Conservation (phyloP, 2,329 filamentous ascomycete species). For the Verticillium longisporum region DNA sequence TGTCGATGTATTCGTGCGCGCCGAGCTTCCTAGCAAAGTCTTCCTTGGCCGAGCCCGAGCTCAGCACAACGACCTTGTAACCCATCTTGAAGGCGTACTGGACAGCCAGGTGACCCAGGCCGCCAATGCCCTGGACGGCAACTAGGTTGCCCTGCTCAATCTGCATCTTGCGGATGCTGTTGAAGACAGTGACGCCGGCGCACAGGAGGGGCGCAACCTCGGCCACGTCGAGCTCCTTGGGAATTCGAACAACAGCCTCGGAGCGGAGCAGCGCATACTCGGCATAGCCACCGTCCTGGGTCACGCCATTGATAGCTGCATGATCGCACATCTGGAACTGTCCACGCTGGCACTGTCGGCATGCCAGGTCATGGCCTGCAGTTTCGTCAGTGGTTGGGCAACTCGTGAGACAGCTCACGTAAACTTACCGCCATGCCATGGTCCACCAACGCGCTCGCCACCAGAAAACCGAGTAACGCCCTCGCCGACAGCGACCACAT, state of each 20-base stretch:
- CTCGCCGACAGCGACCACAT: constrained; percentile 54
- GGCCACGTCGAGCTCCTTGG: constrained; percentile 42
- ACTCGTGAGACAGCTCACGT: not conserved
- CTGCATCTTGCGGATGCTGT: constrained; percentile 46
- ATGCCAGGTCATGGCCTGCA: constrained; percentile 52
- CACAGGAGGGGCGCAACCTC: constrained; percentile 55
- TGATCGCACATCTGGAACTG: constrained; percentile 65
- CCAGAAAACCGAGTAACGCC: constrained; percentile 50
- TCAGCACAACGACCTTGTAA: constrained; percentile 64
- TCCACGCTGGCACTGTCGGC: constrained; percentile 55
- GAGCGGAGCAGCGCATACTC: constrained; percentile 55
- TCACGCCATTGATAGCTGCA: constrained; percentile 56
- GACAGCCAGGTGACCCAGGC: constrained; percentile 70
- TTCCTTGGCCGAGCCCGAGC: constrained; percentile 58
- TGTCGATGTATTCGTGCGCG: constrained; percentile 40
- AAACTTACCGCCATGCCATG: constrained; percentile 56
- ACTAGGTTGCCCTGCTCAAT: constrained; percentile 46
- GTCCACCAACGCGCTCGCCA: constrained; percentile 60
- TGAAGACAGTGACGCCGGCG: constrained; percentile 59
- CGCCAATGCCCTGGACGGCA: constrained; percentile 64
- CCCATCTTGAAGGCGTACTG: constrained; percentile 74
- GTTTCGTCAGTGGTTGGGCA: not conserved
- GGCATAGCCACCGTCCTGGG: constrained; percentile 59
- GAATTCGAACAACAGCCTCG: constrained; percentile 54
- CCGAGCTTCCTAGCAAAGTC: constrained; percentile 51